A percentile compares a stretch with the other conserved stretches of the same genome.
Evolutionary conservation across 164 flowering plant species (phyloP).

Genomic region (Tetracentron sinense): DNA sequence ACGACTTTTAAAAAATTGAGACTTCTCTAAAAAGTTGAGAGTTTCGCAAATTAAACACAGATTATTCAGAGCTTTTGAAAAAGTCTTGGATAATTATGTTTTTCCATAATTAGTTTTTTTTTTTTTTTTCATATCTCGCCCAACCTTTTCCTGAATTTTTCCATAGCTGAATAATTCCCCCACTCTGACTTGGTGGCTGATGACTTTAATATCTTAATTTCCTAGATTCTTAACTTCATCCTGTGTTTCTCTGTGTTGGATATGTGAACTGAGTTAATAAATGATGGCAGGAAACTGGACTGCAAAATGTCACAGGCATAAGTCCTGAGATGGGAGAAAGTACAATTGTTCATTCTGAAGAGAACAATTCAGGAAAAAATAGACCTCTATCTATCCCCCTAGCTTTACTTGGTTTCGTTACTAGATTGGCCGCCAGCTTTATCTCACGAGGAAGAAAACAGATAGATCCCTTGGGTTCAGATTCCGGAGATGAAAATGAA

Average conservation of each 20-base stretch:
- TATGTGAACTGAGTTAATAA: not conserved
- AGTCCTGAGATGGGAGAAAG: slow-evolving; percentile 26
- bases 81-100: no score
- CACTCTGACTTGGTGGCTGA: no score
- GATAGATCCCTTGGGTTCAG: slow-evolving; percentile 26
- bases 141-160: no score
- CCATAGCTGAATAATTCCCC: no score
- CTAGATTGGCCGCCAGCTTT: slow-evolving; percentile 74
- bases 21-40: no score
- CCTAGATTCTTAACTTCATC: not conserved
- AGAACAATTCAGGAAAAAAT: slow-evolving; percentile 45
- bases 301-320: slow-evolving; percentile 17
- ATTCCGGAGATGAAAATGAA: slow-evolving; percentile 37
- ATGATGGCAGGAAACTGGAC: slow-evolving; percentile 40
- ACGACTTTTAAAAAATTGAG: no score
- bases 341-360: slow-evolving; percentile 27
- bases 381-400: slow-evolving; percentile 72
- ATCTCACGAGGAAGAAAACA: slow-evolving; percentile 58
- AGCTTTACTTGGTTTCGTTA: slow-evolving; percentile 75
- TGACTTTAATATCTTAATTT: not conserved
- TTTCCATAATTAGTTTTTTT: no score
- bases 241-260: not conserved
- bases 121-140: no score
- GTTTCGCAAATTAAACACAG: no score
- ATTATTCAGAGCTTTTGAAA: no score